Percentiles rank a stretch among this genome's conserved stretches.
These are phyloP conservation scores for Hypoxylon trugodes DNA, from an alignment of 495 filamentous ascomycete species.

Conservation along the genomic window DNA sequence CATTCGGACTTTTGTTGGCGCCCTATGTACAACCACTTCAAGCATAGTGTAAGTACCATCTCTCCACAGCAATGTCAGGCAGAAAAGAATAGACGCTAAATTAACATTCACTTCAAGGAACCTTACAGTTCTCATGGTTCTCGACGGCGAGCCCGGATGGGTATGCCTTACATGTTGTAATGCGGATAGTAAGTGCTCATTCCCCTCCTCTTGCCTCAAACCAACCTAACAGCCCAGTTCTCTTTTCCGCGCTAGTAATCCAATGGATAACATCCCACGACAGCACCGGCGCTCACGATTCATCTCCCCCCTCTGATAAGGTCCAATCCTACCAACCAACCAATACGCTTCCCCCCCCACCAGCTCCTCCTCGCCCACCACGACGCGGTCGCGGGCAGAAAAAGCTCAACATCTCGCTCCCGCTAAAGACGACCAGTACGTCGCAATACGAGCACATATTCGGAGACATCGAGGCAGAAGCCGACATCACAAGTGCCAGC, in stretches of 20 bases:
- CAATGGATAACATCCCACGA: slow-evolving; percentile 64
- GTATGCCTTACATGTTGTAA: slow-evolving; percentile 66
- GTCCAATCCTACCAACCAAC: neutral
- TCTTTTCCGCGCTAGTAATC: slow-evolving; percentile 61
- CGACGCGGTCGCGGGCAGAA: neutral
- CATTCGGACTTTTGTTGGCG: slow-evolving; percentile 59
- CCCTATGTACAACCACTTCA: slow-evolving; percentile 55
- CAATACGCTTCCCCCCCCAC: neutral
- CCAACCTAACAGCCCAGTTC: slow-evolving; percentile 45
- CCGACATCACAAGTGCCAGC: slow-evolving; percentile 1
- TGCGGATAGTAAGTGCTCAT: slow-evolving; percentile 54
- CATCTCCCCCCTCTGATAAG: neutral
- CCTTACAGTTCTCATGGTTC: slow-evolving; percentile 57
- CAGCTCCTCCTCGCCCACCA: neutral
- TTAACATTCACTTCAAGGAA: slow-evolving; percentile 47
- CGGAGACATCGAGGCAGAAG: slow-evolving; percentile 18
- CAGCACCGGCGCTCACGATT: slow-evolving; percentile 34
- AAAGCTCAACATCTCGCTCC: slow-evolving; percentile 24
- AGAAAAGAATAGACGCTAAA: neutral
- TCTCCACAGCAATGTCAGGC: neutral
- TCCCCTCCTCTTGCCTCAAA: neutral
- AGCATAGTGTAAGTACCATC: slow-evolving; percentile 53
- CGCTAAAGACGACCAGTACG: slow-evolving; percentile 28
- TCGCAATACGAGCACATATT: slow-evolving; percentile 36
- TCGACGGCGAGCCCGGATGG: slow-evolving; percentile 64